Conservation (phyloP, 73 alveolate species). For the Stentor roeselii region DNA sequence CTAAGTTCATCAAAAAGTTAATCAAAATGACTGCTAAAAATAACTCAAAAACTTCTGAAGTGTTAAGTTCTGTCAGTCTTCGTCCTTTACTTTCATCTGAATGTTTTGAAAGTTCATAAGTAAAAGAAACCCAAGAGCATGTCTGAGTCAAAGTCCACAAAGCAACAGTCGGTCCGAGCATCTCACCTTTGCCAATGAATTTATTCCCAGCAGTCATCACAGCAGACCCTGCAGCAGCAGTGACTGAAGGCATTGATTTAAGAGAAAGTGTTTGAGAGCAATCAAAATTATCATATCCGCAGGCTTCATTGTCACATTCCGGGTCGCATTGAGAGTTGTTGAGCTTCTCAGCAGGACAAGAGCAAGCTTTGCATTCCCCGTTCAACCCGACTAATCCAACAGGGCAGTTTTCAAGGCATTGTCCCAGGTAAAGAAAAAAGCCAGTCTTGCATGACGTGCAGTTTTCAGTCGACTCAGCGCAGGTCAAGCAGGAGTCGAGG, state of each 20-base stretch:
- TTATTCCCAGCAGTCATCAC: background rate
- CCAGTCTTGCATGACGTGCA: background rate
- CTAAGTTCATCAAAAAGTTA: background rate
- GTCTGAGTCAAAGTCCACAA: background rate
- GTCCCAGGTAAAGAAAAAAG: background rate
- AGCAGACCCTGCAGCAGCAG: background rate
- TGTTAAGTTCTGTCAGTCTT: background rate
- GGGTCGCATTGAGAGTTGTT: background rate
- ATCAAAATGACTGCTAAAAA: background rate
- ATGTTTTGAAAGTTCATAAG: background rate
- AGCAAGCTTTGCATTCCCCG: background rate
- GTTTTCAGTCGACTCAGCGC: background rate
- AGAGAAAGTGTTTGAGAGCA: background rate
- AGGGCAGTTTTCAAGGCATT: background rate
- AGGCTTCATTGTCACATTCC: background rate
- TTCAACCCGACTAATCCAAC: background rate
- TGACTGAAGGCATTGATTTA: background rate
- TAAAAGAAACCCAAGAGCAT: background rate
- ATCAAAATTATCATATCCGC: background rate
- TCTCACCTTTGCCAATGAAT: background rate
- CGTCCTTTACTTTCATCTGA: background rate
- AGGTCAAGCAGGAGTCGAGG: background rate
- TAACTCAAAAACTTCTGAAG: background rate
- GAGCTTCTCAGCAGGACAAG: background rate
- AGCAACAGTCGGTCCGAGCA: background rate